A percentile compares a stretch with the other conserved stretches of the same genome.
Evolutionary conservation across 179 eudicot genomes (phyloP).

Genomic region (Sideroxylon spinosum): DNA sequence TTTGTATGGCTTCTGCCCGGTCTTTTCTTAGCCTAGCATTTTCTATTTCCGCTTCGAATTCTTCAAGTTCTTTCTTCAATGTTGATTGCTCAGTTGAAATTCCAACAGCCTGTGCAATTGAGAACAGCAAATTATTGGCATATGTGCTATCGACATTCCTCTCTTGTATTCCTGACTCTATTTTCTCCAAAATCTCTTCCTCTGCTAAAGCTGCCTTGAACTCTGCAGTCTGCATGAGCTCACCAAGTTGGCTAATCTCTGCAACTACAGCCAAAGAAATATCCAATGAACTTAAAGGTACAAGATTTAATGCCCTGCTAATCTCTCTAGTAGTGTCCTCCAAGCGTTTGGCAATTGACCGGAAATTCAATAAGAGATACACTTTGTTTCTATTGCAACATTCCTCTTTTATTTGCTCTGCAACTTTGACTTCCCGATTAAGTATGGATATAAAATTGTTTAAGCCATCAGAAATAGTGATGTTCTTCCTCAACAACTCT

Average conservation of each 20-base stretch:
- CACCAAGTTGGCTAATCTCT: slow-evolving; percentile 25
- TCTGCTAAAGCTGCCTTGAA: slow-evolving; percentile 34
- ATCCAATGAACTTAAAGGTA: slow-evolving; percentile 30
- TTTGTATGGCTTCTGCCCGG: slow-evolving; percentile 45
- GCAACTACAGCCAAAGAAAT: slow-evolving; percentile 23
- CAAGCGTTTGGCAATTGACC: slow-evolving; percentile 29
- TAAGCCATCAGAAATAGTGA: slow-evolving; percentile 15
- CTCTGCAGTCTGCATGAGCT: slow-evolving; percentile 31
- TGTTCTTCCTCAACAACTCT: slow-evolving; percentile 26
- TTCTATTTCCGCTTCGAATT: slow-evolving; percentile 37
- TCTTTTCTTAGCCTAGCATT: slow-evolving; percentile 31
- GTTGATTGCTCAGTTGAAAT: slow-evolving; percentile 31
- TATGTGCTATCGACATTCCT: slow-evolving; percentile 35
- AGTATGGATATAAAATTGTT: slow-evolving; percentile 25
- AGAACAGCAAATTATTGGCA: slow-evolving; percentile 34
- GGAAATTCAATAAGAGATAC: slow-evolving; percentile 33
- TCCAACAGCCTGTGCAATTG: slow-evolving; percentile 40
- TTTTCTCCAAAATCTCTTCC: slow-evolving; percentile 39
- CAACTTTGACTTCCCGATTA: slow-evolving; percentile 26
- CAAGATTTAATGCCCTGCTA: slow-evolving; percentile 27
- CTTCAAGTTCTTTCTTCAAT: slow-evolving; percentile 39
- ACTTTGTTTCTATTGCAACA: slow-evolving; percentile 33
- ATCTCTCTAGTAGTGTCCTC: slow-evolving; percentile 31
- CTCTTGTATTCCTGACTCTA: slow-evolving; percentile 40
- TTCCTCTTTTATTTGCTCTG: slow-evolving; percentile 26